Base-by-base conservation (phyloP, 1,139 yeast species). In the Nakaseomyces delphensis region DNA sequence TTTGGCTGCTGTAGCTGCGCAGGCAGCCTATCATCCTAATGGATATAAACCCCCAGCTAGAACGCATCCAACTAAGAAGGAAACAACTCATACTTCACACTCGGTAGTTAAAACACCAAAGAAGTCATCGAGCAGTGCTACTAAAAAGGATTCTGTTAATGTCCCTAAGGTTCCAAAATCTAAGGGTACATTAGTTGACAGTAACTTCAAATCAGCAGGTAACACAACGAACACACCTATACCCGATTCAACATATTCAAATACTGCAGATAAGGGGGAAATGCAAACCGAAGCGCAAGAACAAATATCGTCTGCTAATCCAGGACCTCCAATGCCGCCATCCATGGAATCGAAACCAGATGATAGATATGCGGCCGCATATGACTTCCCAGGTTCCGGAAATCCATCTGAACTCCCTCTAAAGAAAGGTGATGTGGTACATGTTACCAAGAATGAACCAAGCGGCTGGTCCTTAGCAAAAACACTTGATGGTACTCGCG, bases 381-480 rank as follows among this genome's bases (percentile, higher is more conserved):
- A 83, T 59, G 96, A 87, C 53, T 93, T 84, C 63, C 82, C 79
- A 27, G 96, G 96, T 11, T 74, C 87, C 2, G 94, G 91, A 6
- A 75, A 87, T 3, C 78, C 86, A 0, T 81, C 93, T 3, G 85
- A 79, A 53, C 70, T 89, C 48, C 86, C 96, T 7, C 71, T 91
- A 40, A 65, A 71, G 14, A 82, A 81, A 54, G 95, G 83, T 48
- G 83, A 84, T 39, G 66, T 85, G 38, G 79, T 89, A 33, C 77
- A 79, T 48, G 77, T 89, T 38, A 69, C 81, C 6, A 77, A 73
- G 55, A 74, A 79, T 49, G 84, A 79, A 49, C 74, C 77, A 28
- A 85, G 85, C 55, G 97, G 96, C 3, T 89, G 97, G 97, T 89
- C 95, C 51, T 69, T 91, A 48, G 96, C 87, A 4, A 84, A 83